These are phyloP conservation scores for Cardamine chenopodiifolia DNA, from an alignment of 345 rosid genomes.

Conservation along the genomic window DNA sequence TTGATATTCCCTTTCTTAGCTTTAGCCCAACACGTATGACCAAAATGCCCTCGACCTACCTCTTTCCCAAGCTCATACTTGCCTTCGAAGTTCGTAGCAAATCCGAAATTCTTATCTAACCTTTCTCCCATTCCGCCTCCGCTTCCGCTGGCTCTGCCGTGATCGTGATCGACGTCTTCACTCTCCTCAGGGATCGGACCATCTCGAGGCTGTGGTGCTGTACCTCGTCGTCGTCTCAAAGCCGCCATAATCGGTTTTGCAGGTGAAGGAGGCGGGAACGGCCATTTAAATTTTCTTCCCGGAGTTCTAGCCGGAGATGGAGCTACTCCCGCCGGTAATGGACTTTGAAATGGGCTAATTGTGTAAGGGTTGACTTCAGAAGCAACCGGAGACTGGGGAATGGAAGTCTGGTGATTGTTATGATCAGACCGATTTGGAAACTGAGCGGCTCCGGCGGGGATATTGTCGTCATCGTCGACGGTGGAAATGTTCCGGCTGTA, in stretches of 20 bases:
- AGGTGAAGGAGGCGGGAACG: constrained; percentile 97
- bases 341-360: constrained; percentile 74
- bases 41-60: constrained; percentile 97
- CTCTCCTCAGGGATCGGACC: constrained; percentile 70
- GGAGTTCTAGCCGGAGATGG: constrained; percentile 91
- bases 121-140: constrained; percentile 42
- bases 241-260: constrained; percentile 92
- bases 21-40: constrained; percentile 92
- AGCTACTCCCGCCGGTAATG: constrained; percentile 76
- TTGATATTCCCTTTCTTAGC: constrained; percentile 81
- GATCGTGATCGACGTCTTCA: constrained; percentile 23
- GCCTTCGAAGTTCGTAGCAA: constrained; percentile 68
- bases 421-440: constrained; percentile 12
- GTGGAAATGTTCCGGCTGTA: constrained; percentile 65
- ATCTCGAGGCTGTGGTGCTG: constrained; percentile 56
- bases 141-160: constrained; percentile 31
- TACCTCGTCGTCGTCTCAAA: constrained; percentile 55
- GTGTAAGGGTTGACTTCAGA: constrained; percentile 54
- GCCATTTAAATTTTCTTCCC: constrained; percentile 84
- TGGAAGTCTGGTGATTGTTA: constrained; percentile 24
- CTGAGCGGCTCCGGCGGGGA: constrained; percentile 32
- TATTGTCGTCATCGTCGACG: constrained; percentile 39
- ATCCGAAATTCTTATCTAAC: constrained; percentile 88
- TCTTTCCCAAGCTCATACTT: constrained; percentile 86
- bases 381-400: constrained; percentile 36